Evolutionary conservation across 1,284 basidiomycete genomes (phyloP).

Genomic region (Cystobasidiaceae sp.): DNA sequence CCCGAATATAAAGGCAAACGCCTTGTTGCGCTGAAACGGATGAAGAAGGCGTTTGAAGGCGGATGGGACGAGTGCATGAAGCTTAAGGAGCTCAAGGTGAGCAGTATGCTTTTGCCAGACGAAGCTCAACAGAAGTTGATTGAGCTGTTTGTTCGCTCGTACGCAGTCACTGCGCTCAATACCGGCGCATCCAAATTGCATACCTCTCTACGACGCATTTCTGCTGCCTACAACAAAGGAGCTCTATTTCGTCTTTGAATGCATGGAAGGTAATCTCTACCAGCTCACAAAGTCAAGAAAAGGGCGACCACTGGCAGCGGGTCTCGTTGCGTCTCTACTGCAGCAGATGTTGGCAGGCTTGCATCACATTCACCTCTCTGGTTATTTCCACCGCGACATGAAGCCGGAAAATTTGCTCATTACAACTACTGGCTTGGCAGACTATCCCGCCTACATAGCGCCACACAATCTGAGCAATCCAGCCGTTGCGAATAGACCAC

Average conservation of each 20-base stretch:
- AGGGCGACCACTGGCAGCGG: conserved; percentile 86
- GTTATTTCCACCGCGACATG: conserved; percentile 99
- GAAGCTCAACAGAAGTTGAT: background rate
- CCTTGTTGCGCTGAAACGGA: conserved; percentile 94
- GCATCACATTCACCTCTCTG: conserved; percentile 82
- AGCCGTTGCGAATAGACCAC: conserved; percentile 36
- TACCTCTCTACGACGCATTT: conserved; percentile 98
- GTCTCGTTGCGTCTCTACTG: conserved; percentile 91
- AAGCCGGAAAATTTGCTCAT: conserved; percentile 99
- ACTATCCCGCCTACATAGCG: conserved; percentile 65
- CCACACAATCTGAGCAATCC: conserved; percentile 26
- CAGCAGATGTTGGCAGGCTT: conserved; percentile 85
- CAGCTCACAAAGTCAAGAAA: conserved; percentile 97
- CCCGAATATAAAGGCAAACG: conserved; percentile 92
- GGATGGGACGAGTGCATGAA: conserved; percentile 95
- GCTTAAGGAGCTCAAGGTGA: conserved; percentile 91
- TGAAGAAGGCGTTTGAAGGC: conserved; percentile 95
- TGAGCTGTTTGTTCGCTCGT: conserved; percentile 26
- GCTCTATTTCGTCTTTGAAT: conserved; percentile 99
- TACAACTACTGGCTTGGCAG: conserved; percentile 93
- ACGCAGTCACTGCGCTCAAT: conserved; percentile 86
- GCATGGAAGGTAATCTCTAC: conserved; percentile 99
- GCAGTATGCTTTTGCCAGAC: conserved; percentile 33
- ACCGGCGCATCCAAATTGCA: conserved; percentile 92
- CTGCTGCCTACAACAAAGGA: conserved; percentile 87